phyloP scores from a whole-genome alignment of 371 early-diverging fungal species.

The Vairimorpha apis region DNA sequence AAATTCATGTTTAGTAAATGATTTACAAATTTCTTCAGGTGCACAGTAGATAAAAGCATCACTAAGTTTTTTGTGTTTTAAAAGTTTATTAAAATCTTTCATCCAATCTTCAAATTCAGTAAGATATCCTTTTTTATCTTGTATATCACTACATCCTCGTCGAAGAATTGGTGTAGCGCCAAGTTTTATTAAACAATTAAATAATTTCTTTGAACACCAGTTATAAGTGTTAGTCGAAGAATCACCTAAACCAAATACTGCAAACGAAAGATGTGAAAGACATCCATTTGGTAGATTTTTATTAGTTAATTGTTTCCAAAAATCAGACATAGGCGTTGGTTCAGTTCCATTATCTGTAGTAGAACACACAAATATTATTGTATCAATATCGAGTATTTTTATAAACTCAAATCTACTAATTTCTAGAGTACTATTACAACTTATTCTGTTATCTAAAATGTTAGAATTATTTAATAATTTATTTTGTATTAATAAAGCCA shows the following conservation, averaged over 20 bases:
- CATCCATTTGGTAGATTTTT: constrained; percentile 25
- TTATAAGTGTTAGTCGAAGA: constrained; percentile 68
- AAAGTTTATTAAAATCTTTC: constrained; percentile 5
- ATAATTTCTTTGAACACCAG: constrained; percentile 81
- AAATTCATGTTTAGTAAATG: too few relatives aligned
- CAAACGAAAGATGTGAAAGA: constrained; percentile 48
- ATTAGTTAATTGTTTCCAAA: constrained; percentile 49
- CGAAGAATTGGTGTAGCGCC: constrained; percentile 71
- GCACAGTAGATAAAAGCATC: constrained; percentile 16
- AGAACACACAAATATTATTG: constrained; percentile 59
- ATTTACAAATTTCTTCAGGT: too few relatives aligned
- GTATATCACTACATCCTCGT: constrained; percentile 85
- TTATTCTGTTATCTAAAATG: not conserved
- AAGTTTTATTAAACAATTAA: constrained; percentile 73
- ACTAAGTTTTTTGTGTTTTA: not conserved
- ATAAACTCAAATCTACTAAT: constrained; percentile 36
- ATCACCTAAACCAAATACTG: constrained; percentile 62
- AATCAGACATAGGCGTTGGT: constrained; percentile 55
- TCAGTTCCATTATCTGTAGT: constrained; percentile 61
- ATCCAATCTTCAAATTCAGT: constrained; percentile 28
- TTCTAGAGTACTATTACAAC: not conserved
- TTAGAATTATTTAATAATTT: constrained; percentile 1
- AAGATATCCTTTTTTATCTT: constrained; percentile 78
- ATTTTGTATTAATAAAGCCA: constrained; percentile 41
- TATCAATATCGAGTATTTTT: constrained; percentile 15